Base-by-base conservation (phyloP, 257 asterid genomes). In the Nicotiana tomentosiformis region DNA sequence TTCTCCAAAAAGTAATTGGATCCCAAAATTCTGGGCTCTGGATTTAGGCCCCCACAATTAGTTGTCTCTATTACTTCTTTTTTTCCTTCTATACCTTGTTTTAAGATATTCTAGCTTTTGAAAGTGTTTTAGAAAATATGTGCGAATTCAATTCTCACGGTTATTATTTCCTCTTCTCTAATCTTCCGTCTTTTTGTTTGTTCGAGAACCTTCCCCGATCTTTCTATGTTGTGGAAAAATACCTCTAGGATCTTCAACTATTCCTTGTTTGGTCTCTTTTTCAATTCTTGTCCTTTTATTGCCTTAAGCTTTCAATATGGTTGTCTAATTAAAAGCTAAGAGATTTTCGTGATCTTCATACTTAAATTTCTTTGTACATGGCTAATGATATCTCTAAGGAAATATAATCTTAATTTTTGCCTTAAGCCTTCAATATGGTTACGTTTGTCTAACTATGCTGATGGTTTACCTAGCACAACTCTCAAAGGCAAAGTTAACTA, bases 1-100 rank as follows among this genome's bases (percentile, higher is more conserved):
- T 85, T 86, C 89, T 83, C 58, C 18, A 82, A 78, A 64, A 86
- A 56, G 84, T 30, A 65, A 32, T 55, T 82, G 77, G 82, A 12
- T 82, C 51, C 79, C 43, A 46, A 62, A 60, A 51, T 83, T 66
- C 26, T 67, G 57, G 76, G 49, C 60, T 37, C 26, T 46, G 43
- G 80, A n/a, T 15, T 66, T 66, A 66, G 30, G 37, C 11, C 55
- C 77, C 62, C 14, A 15, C 64, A 43, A 35, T 51, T 60, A 62
- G 64, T 56, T 83, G 80, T 79, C 77, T 56, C 9, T 29, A 32
- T 82, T 18, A 29, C 58, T 20, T 56, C 35, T 56, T 29, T 46
- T 37, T 0, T 5, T 5, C 16, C 30, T 29, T 29, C 1, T 29
- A 33, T 69, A 1, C 8, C 35, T 37, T 56, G 1, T 20, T 72